Evolutionary conservation across 345 rosid species (phyloP), one percentile per base, ranked within the genome.

Genomic region (Xanthoceras sorbifolium): DNA sequence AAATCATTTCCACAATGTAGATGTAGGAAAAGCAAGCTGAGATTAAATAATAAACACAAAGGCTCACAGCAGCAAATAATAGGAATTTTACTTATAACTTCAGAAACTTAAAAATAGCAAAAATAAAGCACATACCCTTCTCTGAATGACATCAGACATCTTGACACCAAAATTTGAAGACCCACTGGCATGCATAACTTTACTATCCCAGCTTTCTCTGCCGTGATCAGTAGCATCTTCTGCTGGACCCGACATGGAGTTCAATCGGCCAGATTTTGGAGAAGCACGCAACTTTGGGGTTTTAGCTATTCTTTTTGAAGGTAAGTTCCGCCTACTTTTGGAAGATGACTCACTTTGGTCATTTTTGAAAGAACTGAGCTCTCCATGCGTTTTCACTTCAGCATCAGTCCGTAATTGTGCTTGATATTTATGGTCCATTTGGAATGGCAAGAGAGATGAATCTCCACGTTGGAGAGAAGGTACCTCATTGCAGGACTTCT

Each of bases 81-180:
- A 59, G 32, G 26, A n/a, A 28, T 7, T 54, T 7, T 26, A n/a
- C n/a, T 28, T 22, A 71, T 23, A 52, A 36, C 48, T 25, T 64
- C 7, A 22, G 54, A 32, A 50, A 23, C 25, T 32, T 34, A 9
- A 36, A 62, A 28, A 67, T 31, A 74, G 69, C 69, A 32, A 23
- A 82, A 64, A 67, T 38, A 36, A 50, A 63, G 75, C 28, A 46
- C 83, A 75, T 89, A 97, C 99, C 97, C 93, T 88, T 85, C 91
- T 91, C 81, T 91, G 98, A 79, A 94, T 82, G 75, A 71, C 79
- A 71, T 90, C 97, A 55, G 98, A 86, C 92, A 94, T 88, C 90
- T 88, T 87, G 32, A 81, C 73, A 77, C 88, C 92, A 72, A 84
- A 67, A 72, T 78, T 79, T 72, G 90, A 84, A 71, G 86, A 80